A percentile compares a stretch with the other conserved stretches of the same genome.
Conservation (phyloP, 2,329 filamentous ascomycete genomes). For the Septoria petroselini region DNA sequence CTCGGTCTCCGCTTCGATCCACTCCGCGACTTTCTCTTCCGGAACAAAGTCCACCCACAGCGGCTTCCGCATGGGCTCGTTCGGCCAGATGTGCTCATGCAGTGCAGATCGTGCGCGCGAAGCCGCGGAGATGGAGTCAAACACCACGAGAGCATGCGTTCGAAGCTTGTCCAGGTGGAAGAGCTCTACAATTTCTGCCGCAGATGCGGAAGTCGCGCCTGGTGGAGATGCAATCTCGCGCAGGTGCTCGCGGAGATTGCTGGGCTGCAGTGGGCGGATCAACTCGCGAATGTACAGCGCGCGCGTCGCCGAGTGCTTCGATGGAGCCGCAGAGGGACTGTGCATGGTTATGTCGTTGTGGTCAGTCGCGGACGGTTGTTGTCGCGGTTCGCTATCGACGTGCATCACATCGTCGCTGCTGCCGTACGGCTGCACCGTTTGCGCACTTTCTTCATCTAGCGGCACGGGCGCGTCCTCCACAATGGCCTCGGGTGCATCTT, state of each 20-base stretch:
- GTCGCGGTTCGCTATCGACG: conserved; percentile 14
- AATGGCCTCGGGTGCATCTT: conserved; percentile 32
- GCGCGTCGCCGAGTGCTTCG: conserved; percentile 51
- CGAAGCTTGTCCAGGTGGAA: conserved; percentile 83
- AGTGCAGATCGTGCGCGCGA: conserved; percentile 71
- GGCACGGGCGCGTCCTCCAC: conserved; percentile 29
- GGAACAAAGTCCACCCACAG: conserved; percentile 91
- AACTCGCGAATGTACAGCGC: conserved; percentile 87
- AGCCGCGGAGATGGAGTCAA: conserved; percentile 67
- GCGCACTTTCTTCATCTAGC: conserved; percentile 16
- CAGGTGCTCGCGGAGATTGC: conserved; percentile 66
- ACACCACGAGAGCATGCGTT: conserved; percentile 80
- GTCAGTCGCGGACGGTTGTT: neutral
- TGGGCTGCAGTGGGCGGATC: conserved; percentile 76
- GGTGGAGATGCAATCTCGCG: conserved; percentile 63
- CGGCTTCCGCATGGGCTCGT: conserved; percentile 77
- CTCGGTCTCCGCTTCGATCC: conserved; percentile 66
- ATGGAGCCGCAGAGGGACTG: conserved; percentile 28
- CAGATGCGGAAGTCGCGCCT: conserved; percentile 39
- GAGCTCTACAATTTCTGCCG: conserved; percentile 53
- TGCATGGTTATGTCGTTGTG: conserved; percentile 5
- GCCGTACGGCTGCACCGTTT: conserved; percentile 26
- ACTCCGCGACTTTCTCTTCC: conserved; percentile 64
- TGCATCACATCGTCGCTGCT: conserved; percentile 36
- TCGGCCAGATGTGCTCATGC: conserved; percentile 79